phyloP scores from a whole-genome alignment of 768 basidiomycete species.

The Paxillus rubicundulus region DNA sequence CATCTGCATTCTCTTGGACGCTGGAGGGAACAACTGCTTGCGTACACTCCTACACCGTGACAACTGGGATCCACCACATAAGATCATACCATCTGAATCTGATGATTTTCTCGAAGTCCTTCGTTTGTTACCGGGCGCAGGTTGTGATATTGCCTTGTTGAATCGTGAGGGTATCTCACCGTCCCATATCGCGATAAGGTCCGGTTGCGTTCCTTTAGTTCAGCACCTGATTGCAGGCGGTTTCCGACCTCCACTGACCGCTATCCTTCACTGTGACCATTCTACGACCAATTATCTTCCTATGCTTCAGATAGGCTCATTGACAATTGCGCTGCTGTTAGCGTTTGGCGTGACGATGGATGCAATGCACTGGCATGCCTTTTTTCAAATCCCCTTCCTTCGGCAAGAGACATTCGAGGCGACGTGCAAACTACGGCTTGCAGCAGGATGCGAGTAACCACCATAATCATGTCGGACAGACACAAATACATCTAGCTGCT shows the following conservation, averaged over 20 bases:
- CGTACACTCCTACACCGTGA: not conserved
- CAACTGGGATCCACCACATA: not conserved
- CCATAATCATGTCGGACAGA: not conserved
- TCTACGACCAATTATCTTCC: not conserved
- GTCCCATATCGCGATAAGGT: not conserved
- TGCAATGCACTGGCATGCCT: not conserved
- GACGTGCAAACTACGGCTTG: not conserved
- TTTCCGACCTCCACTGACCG: not conserved
- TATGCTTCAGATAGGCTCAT: not conserved
- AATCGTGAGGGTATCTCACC: not conserved
- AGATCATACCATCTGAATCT: too few relatives aligned
- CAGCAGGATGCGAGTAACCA: not conserved
- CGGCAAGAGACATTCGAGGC: not conserved
- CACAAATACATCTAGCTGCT: not conserved
- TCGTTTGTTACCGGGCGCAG: not conserved
- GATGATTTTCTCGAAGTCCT: not conserved
- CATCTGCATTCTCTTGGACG: not conserved
- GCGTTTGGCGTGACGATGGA: not conserved
- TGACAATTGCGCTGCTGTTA: not conserved
- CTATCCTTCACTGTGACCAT: not conserved
- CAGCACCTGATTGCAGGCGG: not conserved
- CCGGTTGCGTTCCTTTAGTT: not conserved
- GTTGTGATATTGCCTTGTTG: not conserved
- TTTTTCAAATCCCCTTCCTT: not conserved
- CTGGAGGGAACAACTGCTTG: not conserved